A percentile compares a stretch with the other conserved stretches of the same genome.
phyloP scores from a whole-genome alignment of 441 rosid genomes.

The Corymbia citriodora region DNA sequence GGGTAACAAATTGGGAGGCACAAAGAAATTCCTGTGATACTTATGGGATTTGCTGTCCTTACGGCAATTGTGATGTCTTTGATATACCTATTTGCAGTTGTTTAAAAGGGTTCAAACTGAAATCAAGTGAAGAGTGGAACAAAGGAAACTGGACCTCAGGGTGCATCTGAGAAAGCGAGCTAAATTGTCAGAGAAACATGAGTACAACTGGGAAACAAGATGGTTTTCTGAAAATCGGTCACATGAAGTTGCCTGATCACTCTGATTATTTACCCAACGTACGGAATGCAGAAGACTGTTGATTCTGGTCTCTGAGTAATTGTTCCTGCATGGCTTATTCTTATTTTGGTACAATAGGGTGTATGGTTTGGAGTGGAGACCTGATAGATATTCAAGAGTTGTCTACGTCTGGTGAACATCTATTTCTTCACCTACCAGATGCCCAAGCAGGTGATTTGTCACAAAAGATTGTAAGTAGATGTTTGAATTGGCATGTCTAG shows the following conservation, averaged over 20 bases:
- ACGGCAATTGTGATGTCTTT: not conserved
- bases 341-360: not conserved
- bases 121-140: not conserved
- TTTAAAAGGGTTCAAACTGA: not conserved
- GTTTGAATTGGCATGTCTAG: not conserved
- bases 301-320: not conserved
- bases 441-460: not conserved
- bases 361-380: not conserved
- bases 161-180: not conserved
- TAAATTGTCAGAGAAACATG: not conserved
- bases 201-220: not conserved
- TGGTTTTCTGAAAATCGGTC: not conserved
- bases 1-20: not conserved
- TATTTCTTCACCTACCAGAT: not conserved
- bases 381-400: not conserved
- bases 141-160: not conserved
- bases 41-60: slow-evolving; percentile 1
- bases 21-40: not conserved
- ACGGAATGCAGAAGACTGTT: not conserved
- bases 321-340: slow-evolving; percentile 3
- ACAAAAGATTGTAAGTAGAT: not conserved
- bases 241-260: not conserved
- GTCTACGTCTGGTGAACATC: not conserved
- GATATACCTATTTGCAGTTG: not conserved
- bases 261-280: not conserved